phyloP scores from a whole-genome alignment of 305 asterid genomes.

The Rubia tinctorum region DNA sequence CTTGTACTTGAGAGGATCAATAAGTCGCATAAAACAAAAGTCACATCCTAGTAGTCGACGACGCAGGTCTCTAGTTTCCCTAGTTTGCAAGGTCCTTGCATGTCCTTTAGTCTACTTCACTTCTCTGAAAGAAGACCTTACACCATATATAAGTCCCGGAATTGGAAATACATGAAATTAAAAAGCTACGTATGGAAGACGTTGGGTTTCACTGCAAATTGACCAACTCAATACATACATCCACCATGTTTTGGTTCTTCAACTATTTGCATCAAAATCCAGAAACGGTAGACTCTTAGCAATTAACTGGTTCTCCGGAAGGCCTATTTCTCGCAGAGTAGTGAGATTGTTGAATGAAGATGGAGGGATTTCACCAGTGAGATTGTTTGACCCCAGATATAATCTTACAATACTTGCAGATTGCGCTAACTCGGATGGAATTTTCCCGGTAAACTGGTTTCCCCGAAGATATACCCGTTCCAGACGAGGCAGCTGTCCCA shows the following conservation, averaged over 20 bases:
- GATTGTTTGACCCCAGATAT: neutral
- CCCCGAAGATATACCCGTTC: neutral
- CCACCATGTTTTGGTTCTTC: neutral
- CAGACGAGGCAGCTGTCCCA: neutral
- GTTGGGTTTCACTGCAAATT: no score
- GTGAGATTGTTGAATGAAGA: neutral
- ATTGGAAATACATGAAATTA: no score
- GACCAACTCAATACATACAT: neutral
- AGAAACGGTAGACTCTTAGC: neutral
- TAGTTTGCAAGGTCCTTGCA: no score
- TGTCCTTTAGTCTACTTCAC: no score
- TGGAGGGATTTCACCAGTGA: neutral
- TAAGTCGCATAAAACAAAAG: no score
- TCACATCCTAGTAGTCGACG: no score
- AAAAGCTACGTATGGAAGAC: no score
- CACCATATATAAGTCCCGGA: no score
- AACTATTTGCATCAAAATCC: no score
- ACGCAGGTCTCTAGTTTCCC: no score
- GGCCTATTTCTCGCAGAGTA: neutral
- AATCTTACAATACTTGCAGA: neutral
- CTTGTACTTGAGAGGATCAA: no score
- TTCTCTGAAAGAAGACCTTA: no score
- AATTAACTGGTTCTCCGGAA: neutral
- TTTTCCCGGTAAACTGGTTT: neutral
- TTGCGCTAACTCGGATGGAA: neutral